Base-by-base conservation (phyloP, 257 asterid species). In the Jacaranda mimosifolia region DNA sequence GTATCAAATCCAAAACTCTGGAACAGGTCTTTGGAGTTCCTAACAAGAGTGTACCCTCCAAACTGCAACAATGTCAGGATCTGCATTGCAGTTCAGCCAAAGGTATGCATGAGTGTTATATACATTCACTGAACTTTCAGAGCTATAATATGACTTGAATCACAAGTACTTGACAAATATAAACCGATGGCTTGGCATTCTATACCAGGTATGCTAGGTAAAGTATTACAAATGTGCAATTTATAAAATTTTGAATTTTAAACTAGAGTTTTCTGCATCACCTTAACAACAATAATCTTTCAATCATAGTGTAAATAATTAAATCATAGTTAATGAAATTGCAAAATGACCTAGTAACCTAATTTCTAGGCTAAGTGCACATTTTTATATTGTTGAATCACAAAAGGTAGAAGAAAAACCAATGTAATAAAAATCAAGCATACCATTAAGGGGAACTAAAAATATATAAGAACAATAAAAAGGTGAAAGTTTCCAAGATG, bases 1-100 rank as follows among this genome's bases (percentile, higher is more conserved):
- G 98, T 91, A 79, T 93, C 97, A 85, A 96, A 96, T 63, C 99
- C 99, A 77, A 96, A 96, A 91, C 99, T 96, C 86, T 80, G 94
- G 85, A 93, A 96, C 82, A 96, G 84, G 73, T 93, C 97, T 76
- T 89, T 90, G 12, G 99, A 96, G 87, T 96, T 96, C 87, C 98
- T 91, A 48, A 93, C 92, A 15, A 96, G 97, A 60, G 97, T 89
- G 89, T 88, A 96, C 18, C 99, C 99, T 64, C 99, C 99, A 79
- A 96, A 96, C 81, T 93, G 99, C 88, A 92, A 83, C 57, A 96
- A 68, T 9, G 97, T 91, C 82, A 96, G 83, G 79, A 94, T 86
- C 99, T 96, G 94, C 92, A 86, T 74, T 45, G 69, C 42, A 62
- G 57, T 35, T 53, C 13, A 82, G 73, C 72, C 19, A 70, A 38